Conservation (phyloP, 495 filamentous ascomycete species). For the Oleoguttula mirabilis region DNA sequence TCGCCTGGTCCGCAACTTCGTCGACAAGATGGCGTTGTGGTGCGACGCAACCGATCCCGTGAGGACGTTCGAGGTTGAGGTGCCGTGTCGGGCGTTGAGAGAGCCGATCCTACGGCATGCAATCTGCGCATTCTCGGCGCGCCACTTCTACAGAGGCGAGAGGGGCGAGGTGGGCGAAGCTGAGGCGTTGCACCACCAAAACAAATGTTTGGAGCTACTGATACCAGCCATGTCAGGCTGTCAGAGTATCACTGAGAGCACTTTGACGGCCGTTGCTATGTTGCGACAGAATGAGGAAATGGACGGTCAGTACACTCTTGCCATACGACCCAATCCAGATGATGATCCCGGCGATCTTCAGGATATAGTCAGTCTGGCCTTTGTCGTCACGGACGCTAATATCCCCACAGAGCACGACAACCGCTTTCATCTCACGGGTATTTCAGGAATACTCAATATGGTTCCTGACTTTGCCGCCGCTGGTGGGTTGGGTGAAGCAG, state of each 20-base stretch:
- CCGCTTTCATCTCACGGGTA: not conserved
- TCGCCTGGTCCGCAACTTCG: not conserved
- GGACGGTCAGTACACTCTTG: not conserved
- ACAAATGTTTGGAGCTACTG: not conserved
- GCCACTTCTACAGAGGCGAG: not conserved
- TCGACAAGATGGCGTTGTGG: not conserved
- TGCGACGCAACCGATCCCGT: not conserved
- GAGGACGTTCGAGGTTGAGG: not conserved
- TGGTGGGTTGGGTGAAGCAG: not conserved
- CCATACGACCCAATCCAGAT: too few relatives aligned
- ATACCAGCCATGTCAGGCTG: not conserved
- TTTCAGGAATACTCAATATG: not conserved
- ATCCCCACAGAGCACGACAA: not conserved
- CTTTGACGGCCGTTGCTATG: not conserved
- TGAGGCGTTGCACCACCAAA: not conserved
- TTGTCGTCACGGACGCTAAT: too few relatives aligned
- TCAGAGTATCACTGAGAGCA: not conserved
- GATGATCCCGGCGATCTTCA: too few relatives aligned
- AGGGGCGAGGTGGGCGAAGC: not conserved
- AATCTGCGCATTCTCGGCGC: not conserved
- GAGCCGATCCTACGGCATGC: not conserved
- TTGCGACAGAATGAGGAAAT: not conserved
- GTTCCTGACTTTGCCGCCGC: not conserved
- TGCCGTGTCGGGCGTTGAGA: not conserved
- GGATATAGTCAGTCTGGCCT: too few relatives aligned